Conservation (phyloP, 441 rosid species). For the Jatropha multifida region DNA sequence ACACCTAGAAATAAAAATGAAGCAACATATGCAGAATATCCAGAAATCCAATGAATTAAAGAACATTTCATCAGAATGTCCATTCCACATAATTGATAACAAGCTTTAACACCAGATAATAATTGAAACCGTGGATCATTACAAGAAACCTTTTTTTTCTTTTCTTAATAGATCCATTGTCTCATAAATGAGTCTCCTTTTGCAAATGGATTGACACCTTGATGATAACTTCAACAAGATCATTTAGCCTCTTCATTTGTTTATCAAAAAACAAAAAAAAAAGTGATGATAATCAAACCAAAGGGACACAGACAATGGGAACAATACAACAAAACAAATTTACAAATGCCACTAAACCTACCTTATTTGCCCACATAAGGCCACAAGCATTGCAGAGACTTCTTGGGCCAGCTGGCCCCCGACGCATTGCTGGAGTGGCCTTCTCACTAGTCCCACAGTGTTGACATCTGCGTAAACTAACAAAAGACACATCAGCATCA, state of each 20-base stretch:
- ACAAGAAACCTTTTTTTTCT: neutral
- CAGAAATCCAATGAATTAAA: neutral
- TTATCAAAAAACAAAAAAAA: neutral
- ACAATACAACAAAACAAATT: neutral
- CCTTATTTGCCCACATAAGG: constrained; percentile 86
- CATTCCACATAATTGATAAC: neutral
- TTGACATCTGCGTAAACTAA: constrained; percentile 53
- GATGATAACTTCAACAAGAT: neutral
- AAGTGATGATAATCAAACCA: neutral
- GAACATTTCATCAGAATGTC: neutral
- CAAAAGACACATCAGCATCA: constrained; percentile 15
- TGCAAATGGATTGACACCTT: neutral
- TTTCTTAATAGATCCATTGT: neutral
- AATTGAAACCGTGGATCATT: neutral
- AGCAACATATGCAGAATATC: neutral
- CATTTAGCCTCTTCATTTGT: neutral
- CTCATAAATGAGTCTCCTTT: neutral
- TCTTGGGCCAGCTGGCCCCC: constrained; percentile 88
- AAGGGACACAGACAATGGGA: neutral
- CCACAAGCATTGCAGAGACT: constrained; percentile 97
- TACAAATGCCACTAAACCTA: constrained; percentile 23
- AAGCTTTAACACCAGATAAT: neutral
- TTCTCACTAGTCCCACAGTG: constrained; percentile 78
- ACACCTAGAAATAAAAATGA: neutral
- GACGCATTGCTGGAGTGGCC: constrained; percentile 90